Evolutionary conservation across 306 rosid genomes (phyloP), one percentile per base, ranked within the genome.

Genomic region (Medicago lupulina): DNA sequence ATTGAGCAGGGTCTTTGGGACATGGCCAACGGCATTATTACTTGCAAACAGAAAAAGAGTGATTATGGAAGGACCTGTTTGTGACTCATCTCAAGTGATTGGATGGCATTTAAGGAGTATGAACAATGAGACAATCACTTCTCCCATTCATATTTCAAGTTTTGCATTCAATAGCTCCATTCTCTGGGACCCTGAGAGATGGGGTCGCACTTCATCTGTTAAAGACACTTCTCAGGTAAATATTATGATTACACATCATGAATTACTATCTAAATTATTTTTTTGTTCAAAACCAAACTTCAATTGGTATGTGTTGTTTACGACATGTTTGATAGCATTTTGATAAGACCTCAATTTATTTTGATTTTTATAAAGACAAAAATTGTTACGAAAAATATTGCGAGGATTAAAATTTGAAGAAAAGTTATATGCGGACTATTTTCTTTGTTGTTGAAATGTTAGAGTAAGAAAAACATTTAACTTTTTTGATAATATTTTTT

Each of bases 181-280:
- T 23, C 96, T 92, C 5, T 95, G 97, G 97, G 97, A 95, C 72
- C 96, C 97, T 2, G 97, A 95, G 80, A 86, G 98, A 84, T 95
- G 99, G 99, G 99, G 99, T 73, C 90, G 99, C 59, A 87, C 92
- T 83, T 92, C 97, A 1, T 85, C 99, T 44, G 82, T 87, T 55
- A 95, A 90, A 87, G 90, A 90, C 76, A 85, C 87, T 39, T 87
- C 95, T 11, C 97, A 92, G 98, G 98, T 92, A 83, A 12, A 40
- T 21, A 17, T 47, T 16, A 16, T 47, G 11, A 13, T 11, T 34
- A 34, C 38, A 34, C 7, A 16, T 39, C 25, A 40, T 63, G 34
- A 36, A 4, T 63, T 17, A 5, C 36, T 25, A 25, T 25, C 28
- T 25, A 25, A 1, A 1, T 25, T 25, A 1, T 1, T 25, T 17